Evolutionary conservation across 352 stramenopile genomes (phyloP), one percentile per base, ranked within the genome.

Genomic region (Thalassiosira delicatula): DNA sequence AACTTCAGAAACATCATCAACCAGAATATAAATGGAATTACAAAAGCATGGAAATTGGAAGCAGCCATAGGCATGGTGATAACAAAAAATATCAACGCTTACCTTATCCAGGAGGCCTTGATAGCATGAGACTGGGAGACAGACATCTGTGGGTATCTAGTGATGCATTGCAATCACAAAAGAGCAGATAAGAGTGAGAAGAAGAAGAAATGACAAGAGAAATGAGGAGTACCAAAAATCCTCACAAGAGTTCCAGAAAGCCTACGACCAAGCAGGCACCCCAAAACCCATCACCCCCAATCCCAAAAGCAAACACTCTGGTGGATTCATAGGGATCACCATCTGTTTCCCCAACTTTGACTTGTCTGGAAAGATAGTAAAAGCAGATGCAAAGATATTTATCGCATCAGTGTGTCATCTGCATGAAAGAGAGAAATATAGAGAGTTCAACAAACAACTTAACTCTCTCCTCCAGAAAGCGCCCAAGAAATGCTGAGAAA

Each of bases 161-260:
- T 76, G 25, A 32, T 76, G 9, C 68, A 76, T 37, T 54, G 68
- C 19, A n/a, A n/a, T n/a, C 57, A 60, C 27, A 21, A 68, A 12
- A 42, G 60, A 1, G n/a, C n/a, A n/a, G n/a, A n/a, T n/a, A n/a
- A n/a, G n/a, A 65, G 53, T 37, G 46, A 46, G 14, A 46, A 46
- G 37, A 46, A 46, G 37, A 46, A 46, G 37, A 46, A 46, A 46
- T 7, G 17, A 63, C 29, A 51, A 51, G 23, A n/a, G 1, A 8
- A 59, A 35, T 56, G 27, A 56, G 49, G 66, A 65, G 66, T 74
- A n/a, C 49, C 32, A n/a, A 74, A 65, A 30, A 65, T 74, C 3
- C 32, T 74, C 27, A 56, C 30, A n/a, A n/a, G n/a, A n/a, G n/a
- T n/a, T 3, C 66, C 66, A 1, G 29, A 5, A n/a, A 56, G 61